Evolutionary conservation across 1,139 yeast genomes (phyloP).

Genomic region (Candida anutae): DNA sequence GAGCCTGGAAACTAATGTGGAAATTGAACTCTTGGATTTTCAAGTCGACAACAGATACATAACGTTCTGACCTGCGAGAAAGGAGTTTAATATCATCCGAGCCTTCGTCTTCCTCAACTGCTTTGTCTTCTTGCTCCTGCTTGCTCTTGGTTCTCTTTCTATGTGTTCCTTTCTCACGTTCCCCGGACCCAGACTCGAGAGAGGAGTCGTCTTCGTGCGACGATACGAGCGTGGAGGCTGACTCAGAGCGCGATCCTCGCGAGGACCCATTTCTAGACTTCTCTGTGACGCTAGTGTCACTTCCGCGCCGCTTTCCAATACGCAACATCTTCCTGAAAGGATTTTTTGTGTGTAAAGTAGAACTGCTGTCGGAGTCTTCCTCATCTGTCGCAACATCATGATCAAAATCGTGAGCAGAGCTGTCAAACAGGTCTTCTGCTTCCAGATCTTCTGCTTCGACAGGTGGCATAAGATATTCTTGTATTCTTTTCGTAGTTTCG

Average conservation of each 20-base stretch:
- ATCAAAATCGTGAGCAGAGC: slow-evolving; percentile 4
- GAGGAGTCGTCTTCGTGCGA: slow-evolving; percentile 1
- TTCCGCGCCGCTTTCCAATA: slow-evolving; percentile 1
- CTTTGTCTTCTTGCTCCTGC: slow-evolving; percentile 3
- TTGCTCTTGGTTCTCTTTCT: not conserved
- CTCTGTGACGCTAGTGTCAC: not conserved
- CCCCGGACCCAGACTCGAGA: not conserved
- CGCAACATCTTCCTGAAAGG: slow-evolving; percentile 10
- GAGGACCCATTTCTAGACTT: not conserved
- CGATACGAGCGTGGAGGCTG: not conserved
- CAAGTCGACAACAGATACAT: slow-evolving; percentile 56
- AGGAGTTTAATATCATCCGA: slow-evolving; percentile 45
- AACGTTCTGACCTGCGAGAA: slow-evolving; percentile 59
- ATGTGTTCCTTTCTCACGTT: too few relatives aligned
- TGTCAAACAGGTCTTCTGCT: slow-evolving; percentile 1
- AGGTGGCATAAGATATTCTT: slow-evolving; percentile 60
- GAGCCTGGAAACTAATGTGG: slow-evolving; percentile 70
- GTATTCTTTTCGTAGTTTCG: slow-evolving; percentile 51
- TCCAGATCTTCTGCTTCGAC: slow-evolving; percentile 11
- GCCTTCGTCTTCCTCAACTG: slow-evolving; percentile 14
- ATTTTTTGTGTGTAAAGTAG: slow-evolving; percentile 4
- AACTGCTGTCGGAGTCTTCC: slow-evolving; percentile 2
- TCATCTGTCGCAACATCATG: slow-evolving; percentile 1
- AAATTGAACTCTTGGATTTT: slow-evolving; percentile 47
- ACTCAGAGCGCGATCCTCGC: not conserved